A percentile compares a stretch with the other conserved stretches of the same genome.
Evolutionary conservation across 345 rosid species (phyloP).

Genomic region (Bruguiera sexangula): DNA sequence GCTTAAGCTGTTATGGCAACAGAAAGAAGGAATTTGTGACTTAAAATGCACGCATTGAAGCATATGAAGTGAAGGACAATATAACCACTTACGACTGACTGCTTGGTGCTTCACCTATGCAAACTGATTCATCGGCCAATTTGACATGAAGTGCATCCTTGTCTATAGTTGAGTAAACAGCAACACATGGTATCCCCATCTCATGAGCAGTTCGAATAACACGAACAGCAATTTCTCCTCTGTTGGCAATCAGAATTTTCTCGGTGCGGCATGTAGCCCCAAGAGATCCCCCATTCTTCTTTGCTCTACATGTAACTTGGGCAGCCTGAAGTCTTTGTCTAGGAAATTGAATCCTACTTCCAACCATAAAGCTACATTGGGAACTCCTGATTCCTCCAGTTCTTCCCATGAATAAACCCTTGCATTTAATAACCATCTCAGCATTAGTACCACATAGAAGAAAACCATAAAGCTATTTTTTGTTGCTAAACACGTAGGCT

Average conservation of each 20-base stretch:
- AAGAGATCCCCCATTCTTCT: slow-evolving; percentile 49
- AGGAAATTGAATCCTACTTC: slow-evolving; percentile 50
- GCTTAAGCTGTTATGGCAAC: not conserved
- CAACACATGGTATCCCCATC: slow-evolving; percentile 96
- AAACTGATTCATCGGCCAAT: slow-evolving; percentile 92
- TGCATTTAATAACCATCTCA: not conserved
- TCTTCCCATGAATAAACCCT: slow-evolving; percentile 56
- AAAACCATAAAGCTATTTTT: not conserved
- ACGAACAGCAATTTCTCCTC: slow-evolving; percentile 98
- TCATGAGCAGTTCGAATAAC: slow-evolving; percentile 95
- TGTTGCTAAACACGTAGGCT: too few species aligned
- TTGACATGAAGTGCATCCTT: slow-evolving; percentile 96
- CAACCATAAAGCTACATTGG: slow-evolving; percentile 61
- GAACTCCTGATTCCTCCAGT: slow-evolving; percentile 48
- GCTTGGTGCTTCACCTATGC: slow-evolving; percentile 99
- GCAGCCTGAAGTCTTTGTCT: slow-evolving; percentile 40
- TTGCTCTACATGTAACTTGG: slow-evolving; percentile 29
- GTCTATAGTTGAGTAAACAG: slow-evolving; percentile 92
- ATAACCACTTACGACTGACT: slow-evolving; percentile 74
- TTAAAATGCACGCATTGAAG: not conserved
- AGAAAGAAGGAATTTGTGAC: not conserved
- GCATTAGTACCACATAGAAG: not conserved
- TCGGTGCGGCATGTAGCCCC: slow-evolving; percentile 59
- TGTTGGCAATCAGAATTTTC: slow-evolving; percentile 85
- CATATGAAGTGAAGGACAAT: not conserved